These are phyloP conservation scores for Pigoraptor vietnamica DNA, from an alignment of 78 protist species.

Conservation along the genomic window DNA sequence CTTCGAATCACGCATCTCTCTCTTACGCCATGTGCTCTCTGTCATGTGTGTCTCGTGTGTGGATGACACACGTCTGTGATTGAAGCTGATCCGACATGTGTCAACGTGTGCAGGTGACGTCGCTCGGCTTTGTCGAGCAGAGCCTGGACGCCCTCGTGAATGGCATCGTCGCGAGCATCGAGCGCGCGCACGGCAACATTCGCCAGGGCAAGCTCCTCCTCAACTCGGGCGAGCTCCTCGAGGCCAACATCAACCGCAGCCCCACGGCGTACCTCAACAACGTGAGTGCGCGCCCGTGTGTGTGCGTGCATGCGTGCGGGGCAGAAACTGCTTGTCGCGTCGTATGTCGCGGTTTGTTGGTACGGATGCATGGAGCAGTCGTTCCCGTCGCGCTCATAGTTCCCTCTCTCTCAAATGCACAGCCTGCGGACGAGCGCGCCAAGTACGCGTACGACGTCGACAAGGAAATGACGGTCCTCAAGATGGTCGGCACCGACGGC, in stretches of 20 bases:
- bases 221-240: slow-evolving; percentile 32
- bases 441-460: slow-evolving; percentile 42
- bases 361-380: too few species aligned
- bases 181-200: slow-evolving; percentile 47
- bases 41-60: too few species aligned
- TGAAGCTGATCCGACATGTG: too few species aligned
- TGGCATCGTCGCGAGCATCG: slow-evolving; percentile 60
- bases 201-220: slow-evolving; percentile 11
- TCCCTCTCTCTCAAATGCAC: background rate
- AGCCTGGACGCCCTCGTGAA: slow-evolving; percentile 45
- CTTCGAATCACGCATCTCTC: too few species aligned
- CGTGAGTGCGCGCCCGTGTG: background rate
- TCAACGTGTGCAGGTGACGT: slow-evolving; percentile 31
- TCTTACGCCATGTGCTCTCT: too few species aligned
- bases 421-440: slow-evolving; percentile 61
- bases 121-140: slow-evolving; percentile 55
- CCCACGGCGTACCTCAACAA: slow-evolving; percentile 62
- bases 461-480: slow-evolving; percentile 50
- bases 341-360: too few species aligned
- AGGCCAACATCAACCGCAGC: slow-evolving; percentile 63
- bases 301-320: background rate
- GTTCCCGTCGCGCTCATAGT: too few species aligned
- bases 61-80: too few species aligned
- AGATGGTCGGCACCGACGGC: slow-evolving; percentile 38
- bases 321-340: too few species aligned